Conservation (phyloP, 2,329 filamentous ascomycete genomes). For the Drechslera avenae region DNA sequence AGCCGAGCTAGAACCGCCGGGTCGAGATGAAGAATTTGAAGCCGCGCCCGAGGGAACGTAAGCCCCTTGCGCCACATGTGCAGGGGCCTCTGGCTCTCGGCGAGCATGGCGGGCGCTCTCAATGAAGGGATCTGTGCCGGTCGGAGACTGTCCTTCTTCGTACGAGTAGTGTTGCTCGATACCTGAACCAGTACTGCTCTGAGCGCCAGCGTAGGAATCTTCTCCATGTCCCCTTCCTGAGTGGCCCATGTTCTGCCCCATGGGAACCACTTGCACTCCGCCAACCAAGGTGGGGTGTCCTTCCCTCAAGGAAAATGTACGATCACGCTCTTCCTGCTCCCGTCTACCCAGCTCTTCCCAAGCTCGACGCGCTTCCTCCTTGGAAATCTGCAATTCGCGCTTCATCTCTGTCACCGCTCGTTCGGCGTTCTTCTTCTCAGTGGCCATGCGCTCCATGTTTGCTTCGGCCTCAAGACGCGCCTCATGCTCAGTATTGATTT, state of each 20-base stretch:
- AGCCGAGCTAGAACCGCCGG: constrained; percentile 21
- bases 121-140: constrained; percentile 67
- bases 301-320: constrained; percentile 81
- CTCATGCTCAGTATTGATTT: constrained; percentile 74
- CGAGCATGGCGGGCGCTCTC: constrained; percentile 48
- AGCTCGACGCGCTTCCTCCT: constrained; percentile 90
- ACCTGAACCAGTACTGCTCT: constrained; percentile 38
- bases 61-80: constrained; percentile 39
- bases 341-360: constrained; percentile 96
- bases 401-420: constrained; percentile 87
- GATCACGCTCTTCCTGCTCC: constrained; percentile 90
- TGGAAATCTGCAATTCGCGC: constrained; percentile 90
- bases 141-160: constrained; percentile 58
- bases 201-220: constrained; percentile 37
- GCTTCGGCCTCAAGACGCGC: constrained; percentile 70
- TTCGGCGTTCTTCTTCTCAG: constrained; percentile 71
- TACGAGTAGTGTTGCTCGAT: constrained; percentile 57
- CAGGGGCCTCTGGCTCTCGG: constrained; percentile 40
- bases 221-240: constrained; percentile 44
- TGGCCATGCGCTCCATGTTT: constrained; percentile 69
- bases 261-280: constrained; percentile 93
- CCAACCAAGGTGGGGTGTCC: constrained; percentile 89
- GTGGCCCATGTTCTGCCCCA: constrained; percentile 70
- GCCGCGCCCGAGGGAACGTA: constrained; percentile 42
- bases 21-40: constrained; percentile 25